Conservation (phyloP, 2,329 filamentous ascomycete species). For the Neospermospora avenae region DNA sequence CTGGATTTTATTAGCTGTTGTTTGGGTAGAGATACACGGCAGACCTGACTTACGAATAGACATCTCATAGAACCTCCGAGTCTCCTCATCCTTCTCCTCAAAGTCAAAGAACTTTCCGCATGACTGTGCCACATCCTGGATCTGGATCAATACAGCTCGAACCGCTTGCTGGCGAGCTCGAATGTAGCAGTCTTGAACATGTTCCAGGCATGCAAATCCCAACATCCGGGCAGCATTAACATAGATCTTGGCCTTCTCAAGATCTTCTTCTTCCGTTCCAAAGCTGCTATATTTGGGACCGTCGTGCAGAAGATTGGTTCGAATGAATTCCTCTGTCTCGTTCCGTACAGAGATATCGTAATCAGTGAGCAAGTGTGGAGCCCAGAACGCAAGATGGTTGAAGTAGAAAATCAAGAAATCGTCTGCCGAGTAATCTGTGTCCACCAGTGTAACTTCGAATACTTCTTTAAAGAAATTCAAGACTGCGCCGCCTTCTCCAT, state of each 20-base stretch:
- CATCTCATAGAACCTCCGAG: conserved; percentile 18
- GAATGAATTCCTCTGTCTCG: conserved; percentile 37
- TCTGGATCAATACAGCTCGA: conserved; percentile 27
- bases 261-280: conserved; percentile 15
- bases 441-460: conserved; percentile 13
- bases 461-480: conserved; percentile 34
- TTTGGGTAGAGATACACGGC: not conserved
- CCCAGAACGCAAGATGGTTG: conserved; percentile 46
- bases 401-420: conserved; percentile 37
- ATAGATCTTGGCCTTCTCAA: conserved; percentile 15
- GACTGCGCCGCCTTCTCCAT: conserved; percentile 32
- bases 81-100: conserved; percentile 15
- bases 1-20: conserved; percentile 24
- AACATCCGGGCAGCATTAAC: conserved; percentile 24
- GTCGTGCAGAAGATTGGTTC: conserved; percentile 22
- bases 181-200: conserved; percentile 32
- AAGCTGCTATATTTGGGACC: conserved; percentile 17
- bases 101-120: conserved; percentile 28
- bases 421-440: conserved; percentile 37
- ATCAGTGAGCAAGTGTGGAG: conserved; percentile 49
- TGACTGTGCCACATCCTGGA: conserved; percentile 27
- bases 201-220: conserved; percentile 31
- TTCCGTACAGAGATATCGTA: conserved; percentile 44
- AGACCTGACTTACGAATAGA: conserved; percentile 22
- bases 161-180: conserved; percentile 29